Evolutionary conservation across 1,139 yeast species (phyloP), one percentile per base, ranked within the genome.

Genomic region (Debaryomycetaceae sp.): DNA sequence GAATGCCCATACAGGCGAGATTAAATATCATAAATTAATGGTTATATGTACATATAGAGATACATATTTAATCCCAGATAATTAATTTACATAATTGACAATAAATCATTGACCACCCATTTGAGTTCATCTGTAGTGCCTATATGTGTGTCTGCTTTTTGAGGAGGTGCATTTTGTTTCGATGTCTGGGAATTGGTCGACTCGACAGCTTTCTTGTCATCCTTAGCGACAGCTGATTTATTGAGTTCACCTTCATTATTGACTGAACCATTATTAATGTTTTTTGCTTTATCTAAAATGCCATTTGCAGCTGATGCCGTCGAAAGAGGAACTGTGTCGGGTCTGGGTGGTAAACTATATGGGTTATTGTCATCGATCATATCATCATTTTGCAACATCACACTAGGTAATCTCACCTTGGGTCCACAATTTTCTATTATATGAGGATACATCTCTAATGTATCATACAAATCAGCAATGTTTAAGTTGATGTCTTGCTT

Each of bases 81-180:
- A 19, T 31, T 13, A 32, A 36, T 37, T 55, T 54, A 67, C 63
- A 65, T 63, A 5, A 70, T 61, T 14, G 70, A 56, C 9, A 68
- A 56, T 44, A 72, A 61, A 46, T 83, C 91, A 60, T 80, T 83
- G 34, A 85, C 70, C 39, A 84, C 67, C 86, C 88, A 80, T 50
- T 81, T 79, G 46, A 85, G 64, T 55, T 85, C 94, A 46, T 83
- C 85, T 18, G 78, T 73, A 0, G 83, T 70, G 5, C 91, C 91
- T 31, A 78, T 63, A 52, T 76, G 78, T 6, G 63, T 45, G 26
- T 33, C 39, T 6, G 37, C 32, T 14, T 45, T 39, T 30, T 48
- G 55, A 13, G 46, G 31, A n/a, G 37, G 8, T 6, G 36, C 3
- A 9, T 17, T 33, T 15, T 36, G 40, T 5, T 13, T 8, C 15